Percentiles rank a stretch among this genome's conserved stretches.
phyloP scores from a whole-genome alignment of 2,329 filamentous ascomycete species.

The Penicillium sp. region DNA sequence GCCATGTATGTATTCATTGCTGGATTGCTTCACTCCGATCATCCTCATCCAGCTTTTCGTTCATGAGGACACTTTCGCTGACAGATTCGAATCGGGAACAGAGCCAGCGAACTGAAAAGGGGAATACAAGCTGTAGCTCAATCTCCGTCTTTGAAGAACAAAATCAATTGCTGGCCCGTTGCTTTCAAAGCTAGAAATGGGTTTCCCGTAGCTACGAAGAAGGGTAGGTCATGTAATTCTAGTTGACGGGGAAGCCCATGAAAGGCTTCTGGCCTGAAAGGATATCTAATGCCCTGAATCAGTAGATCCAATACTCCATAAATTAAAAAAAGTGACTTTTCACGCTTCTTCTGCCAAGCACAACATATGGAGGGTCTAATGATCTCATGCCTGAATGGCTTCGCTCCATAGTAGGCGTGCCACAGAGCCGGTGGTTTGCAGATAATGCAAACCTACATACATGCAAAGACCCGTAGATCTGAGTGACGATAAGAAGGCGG shows the following conservation, averaged over 20 bases:
- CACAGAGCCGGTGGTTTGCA: slow-evolving; percentile 24
- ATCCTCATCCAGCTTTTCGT: background rate
- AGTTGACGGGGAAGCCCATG: too few relatives aligned
- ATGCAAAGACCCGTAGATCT: slow-evolving; percentile 24
- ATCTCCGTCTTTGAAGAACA: background rate
- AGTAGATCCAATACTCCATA: too few relatives aligned
- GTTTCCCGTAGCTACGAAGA: background rate
- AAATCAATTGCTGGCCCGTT: background rate
- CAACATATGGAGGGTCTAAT: too few relatives aligned
- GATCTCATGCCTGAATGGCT: too few relatives aligned
- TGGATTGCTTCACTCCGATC: background rate
- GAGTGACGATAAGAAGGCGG: background rate
- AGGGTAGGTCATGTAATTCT: too few relatives aligned
- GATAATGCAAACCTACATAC: slow-evolving; percentile 33
- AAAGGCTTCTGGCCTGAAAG: too few relatives aligned
- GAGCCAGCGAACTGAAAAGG: background rate
- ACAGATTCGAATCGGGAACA: slow-evolving; percentile 35
- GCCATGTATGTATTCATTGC: slow-evolving; percentile 17
- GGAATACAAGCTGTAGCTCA: background rate
- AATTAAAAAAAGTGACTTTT: too few relatives aligned
- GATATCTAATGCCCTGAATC: too few relatives aligned
- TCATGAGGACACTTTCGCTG: slow-evolving; percentile 36
- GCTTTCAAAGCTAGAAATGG: background rate
- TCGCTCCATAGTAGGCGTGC: too few relatives aligned
- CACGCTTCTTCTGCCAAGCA: too few relatives aligned